These are phyloP conservation scores for Fusarium tanahbumbuense DNA, from an alignment of 2,329 filamentous ascomycete genomes.

Conservation along the genomic window DNA sequence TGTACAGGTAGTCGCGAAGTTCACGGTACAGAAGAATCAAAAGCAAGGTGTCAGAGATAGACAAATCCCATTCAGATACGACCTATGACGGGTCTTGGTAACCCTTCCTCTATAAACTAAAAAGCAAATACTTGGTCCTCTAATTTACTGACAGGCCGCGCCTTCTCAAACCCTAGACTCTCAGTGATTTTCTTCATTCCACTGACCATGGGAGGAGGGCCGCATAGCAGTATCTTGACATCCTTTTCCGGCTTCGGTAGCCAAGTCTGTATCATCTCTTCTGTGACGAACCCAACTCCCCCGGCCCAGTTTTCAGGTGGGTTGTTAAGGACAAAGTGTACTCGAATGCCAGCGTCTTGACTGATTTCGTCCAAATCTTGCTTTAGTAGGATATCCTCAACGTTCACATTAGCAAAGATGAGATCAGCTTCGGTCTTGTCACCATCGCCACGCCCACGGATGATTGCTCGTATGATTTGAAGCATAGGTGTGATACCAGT, in stretches of 20 bases:
- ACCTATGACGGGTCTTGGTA: too few species aligned
- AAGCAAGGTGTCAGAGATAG: too few species aligned
- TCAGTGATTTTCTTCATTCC: background rate
- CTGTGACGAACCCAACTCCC: background rate
- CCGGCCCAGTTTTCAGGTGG: background rate
- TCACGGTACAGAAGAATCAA: too few species aligned
- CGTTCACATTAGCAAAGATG: background rate
- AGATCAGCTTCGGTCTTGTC: background rate
- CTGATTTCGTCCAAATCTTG: background rate
- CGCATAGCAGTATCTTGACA: background rate
- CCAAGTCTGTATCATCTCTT: background rate
- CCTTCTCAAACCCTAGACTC: background rate
- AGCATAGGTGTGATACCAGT: background rate
- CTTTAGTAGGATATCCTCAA: background rate
- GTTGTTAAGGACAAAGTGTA: background rate
- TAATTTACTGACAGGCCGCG: background rate
- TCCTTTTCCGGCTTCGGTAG: background rate
- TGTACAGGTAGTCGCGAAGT: too few species aligned
- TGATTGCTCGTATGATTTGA: background rate
- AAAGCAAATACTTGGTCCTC: background rate
- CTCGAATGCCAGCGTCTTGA: background rate
- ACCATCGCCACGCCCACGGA: background rate
- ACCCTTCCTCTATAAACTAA: background rate
- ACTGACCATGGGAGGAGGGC: background rate
- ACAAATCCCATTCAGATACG: rapidly evolving